Evolutionary conservation across 495 filamentous ascomycete genomes (phyloP), one percentile per base, ranked within the genome.

Genomic region (Symbiotaphrina buchneri): DNA sequence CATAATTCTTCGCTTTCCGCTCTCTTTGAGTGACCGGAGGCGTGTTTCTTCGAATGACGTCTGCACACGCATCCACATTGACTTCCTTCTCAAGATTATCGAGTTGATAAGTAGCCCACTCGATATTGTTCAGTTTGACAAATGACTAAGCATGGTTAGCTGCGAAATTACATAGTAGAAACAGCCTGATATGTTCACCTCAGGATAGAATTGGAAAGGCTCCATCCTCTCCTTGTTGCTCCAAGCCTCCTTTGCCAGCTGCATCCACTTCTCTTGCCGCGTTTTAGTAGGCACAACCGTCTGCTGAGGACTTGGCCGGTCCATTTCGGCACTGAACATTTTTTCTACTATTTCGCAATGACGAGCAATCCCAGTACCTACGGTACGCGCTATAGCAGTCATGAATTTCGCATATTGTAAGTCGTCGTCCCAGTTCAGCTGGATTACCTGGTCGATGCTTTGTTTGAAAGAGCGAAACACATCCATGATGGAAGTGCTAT

Each of bases 61-160:
- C 80, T 4, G 84, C 82, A 45, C 81, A 92, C 24, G 63, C 75
- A 46, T 99, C 90, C n/a, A 92, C 83, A 44, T 93, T 77, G 52
- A 95, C 74, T 38, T 76, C 74, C 37, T 63, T 68, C 45, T 93
- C 85, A 10, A 99, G 62, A 44, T 72, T 79, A 46, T 99, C 90
- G 25, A 95, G 59, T 40, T 90, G 82, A 14, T 74, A 61, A 43
- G 85, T 74, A 16, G 82, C 87, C 54, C 74, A 93, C 52, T 94
- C 85, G 40, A 95, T 66, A 43, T 99, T 93, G 58, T 99, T 99
- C 39, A 99, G 61, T 53, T 99, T 99, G 28, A 95, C 78, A 40
- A 95, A 71, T 20, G 83, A 94, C 83, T 93, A 41, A 24, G 22
- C 13, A 24, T 21, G 28, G 36, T n/a, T n/a, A n/a, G 45, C 6